Evolutionary conservation across 164 flowering plant genomes (phyloP).

Genomic region (Kingdonia uniflora): DNA sequence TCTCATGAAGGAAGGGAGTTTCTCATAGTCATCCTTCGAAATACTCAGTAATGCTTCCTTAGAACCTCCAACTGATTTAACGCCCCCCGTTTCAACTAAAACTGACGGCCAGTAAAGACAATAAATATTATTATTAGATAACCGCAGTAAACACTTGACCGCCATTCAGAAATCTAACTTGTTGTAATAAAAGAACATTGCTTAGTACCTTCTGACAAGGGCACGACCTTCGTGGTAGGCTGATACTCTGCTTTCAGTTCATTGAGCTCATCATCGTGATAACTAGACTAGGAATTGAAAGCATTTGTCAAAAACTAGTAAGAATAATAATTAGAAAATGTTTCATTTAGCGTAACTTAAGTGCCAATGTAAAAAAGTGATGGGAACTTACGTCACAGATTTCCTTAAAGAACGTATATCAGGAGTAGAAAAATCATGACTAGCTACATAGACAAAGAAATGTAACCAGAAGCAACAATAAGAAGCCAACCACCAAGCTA

Average conservation of each 20-base stretch:
- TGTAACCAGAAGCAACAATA: background rate
- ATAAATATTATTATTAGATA: background rate
- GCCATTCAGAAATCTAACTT: background rate
- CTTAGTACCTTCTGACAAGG: constrained; percentile 17
- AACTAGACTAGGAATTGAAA: too few species aligned
- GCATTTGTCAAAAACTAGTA: too few species aligned
- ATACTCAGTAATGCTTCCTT: constrained; percentile 20
- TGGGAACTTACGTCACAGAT: constrained; percentile 9
- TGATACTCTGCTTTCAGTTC: too few species aligned
- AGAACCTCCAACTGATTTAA: constrained; percentile 15
- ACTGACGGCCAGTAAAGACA: background rate
- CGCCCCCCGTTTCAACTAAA: constrained; percentile 17
- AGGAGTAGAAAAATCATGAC: constrained; percentile 5
- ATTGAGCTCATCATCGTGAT: too few species aligned
- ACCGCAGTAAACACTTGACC: background rate
- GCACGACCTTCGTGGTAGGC: constrained; percentile 5
- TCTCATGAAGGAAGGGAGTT: constrained; percentile 69
- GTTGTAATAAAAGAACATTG: constrained; percentile 2
- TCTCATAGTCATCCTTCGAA: constrained; percentile 55
- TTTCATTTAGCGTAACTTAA: too few species aligned
- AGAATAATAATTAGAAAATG: too few species aligned
- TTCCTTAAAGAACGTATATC: constrained; percentile 3
- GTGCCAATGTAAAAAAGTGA: background rate
- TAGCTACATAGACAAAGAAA: constrained; percentile 6
- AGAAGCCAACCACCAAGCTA: background rate